phyloP scores from a whole-genome alignment of 139 green algal species.

The Chlamydomonas asymmetrica region DNA sequence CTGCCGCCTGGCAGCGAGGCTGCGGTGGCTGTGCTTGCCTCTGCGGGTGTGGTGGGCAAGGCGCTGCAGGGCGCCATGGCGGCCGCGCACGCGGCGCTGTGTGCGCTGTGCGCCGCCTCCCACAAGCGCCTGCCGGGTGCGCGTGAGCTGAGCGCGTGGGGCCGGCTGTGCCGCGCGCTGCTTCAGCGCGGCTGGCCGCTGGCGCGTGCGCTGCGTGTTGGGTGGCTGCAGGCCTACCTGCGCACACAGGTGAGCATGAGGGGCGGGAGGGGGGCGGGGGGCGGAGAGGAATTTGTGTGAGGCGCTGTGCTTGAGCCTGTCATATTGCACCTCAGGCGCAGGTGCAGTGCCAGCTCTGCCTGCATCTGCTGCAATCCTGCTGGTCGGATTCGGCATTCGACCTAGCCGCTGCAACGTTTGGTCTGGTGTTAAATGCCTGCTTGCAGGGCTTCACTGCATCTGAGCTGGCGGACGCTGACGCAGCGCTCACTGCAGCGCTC shows the following conservation, averaged over 20 bases:
- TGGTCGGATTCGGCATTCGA: too few species aligned
- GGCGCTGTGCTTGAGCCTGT: too few species aligned
- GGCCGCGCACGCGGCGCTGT: slow-evolving; percentile 42
- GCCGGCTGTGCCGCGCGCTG: slow-evolving; percentile 52
- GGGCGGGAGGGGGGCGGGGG: too few species aligned
- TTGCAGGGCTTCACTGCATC: slow-evolving; percentile 4
- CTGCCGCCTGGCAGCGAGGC: background rate
- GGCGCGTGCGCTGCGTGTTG: slow-evolving; percentile 37
- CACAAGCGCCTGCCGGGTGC: slow-evolving; percentile 48
- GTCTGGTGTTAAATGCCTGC: too few species aligned
- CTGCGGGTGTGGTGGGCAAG: slow-evolving; percentile 6
- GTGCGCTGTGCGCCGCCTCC: slow-evolving; percentile 1
- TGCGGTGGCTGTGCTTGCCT: slow-evolving; percentile 7
- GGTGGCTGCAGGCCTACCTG: slow-evolving; percentile 59
- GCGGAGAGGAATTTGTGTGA: too few species aligned
- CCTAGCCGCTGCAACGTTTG: too few species aligned
- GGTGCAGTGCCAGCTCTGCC: too few species aligned
- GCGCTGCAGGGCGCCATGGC: slow-evolving; percentile 51
- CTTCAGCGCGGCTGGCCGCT: slow-evolving; percentile 56
- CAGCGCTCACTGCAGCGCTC: background rate
- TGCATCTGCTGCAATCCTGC: too few species aligned
- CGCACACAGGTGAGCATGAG: slow-evolving; percentile 7
- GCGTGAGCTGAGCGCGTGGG: slow-evolving; percentile 62
- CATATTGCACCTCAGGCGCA: too few species aligned
- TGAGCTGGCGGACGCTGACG: slow-evolving; percentile 5